These are phyloP conservation scores for Acorus gramineus DNA, from an alignment of 106 monocot species.

Conservation along the genomic window DNA sequence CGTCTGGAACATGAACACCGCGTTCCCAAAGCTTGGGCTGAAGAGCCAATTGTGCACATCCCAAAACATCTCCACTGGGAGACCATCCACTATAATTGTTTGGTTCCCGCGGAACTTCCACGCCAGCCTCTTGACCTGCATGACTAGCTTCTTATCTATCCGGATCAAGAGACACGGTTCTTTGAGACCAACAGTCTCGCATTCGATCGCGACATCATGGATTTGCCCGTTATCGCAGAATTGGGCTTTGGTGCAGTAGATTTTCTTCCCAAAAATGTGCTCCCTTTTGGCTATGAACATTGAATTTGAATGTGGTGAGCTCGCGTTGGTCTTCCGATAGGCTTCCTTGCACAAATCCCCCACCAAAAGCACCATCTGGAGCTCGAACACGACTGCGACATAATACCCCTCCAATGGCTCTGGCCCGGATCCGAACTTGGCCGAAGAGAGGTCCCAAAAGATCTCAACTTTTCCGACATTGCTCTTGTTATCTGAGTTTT, in stretches of 20 bases:
- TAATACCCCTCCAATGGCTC: conserved; percentile 63
- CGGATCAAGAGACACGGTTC: conserved; percentile 74
- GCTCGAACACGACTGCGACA: conserved; percentile 44
- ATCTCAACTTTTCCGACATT: conserved; percentile 32
- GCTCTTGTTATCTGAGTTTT: conserved; percentile 7
- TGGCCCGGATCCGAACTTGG: conserved; percentile 54
- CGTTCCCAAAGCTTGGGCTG: conserved; percentile 31
- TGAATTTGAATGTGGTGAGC: conserved; percentile 20
- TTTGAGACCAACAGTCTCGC: conserved; percentile 39
- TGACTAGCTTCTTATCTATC: conserved; percentile 64
- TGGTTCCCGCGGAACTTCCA: conserved; percentile 97
- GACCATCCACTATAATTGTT: conserved; percentile 60
- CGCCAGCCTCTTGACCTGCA: conserved; percentile 67
- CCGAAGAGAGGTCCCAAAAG: conserved; percentile 75
- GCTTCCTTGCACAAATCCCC: conserved; percentile 68
- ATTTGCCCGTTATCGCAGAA: conserved; percentile 47
- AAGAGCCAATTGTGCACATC: conserved; percentile 85
- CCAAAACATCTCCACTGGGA: conserved; percentile 84
- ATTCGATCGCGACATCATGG: conserved; percentile 70
- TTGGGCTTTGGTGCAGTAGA: conserved; percentile 49
- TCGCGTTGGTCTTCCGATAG: conserved; percentile 27
- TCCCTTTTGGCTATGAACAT: conserved; percentile 52
- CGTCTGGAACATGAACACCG: conserved; percentile 78
- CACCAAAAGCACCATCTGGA: conserved; percentile 51
- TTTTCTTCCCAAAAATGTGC: conserved; percentile 71